Evolutionary conservation across 305 asterid genomes (phyloP).

Genomic region (Nicotiana rustica): DNA sequence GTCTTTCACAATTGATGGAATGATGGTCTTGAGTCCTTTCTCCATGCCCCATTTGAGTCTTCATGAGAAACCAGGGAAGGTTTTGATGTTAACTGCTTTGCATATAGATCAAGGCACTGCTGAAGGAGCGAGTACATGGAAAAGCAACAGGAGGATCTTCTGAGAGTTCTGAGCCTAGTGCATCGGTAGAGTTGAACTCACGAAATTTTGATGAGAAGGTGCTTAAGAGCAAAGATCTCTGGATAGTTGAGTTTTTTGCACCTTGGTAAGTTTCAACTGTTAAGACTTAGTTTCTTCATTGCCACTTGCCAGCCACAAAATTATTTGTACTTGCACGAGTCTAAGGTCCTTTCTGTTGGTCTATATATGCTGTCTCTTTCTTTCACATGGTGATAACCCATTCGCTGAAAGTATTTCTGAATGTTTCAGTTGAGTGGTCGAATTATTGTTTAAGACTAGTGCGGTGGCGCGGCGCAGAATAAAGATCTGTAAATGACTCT

Average conservation of each 20-base stretch:
- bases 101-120: slow-evolving; percentile 68
- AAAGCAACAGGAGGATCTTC: slow-evolving; percentile 85
- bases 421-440: background rate
- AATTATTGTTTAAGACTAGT: background rate
- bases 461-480: background rate
- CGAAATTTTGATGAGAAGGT: slow-evolving; percentile 87
- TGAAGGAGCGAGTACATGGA: slow-evolving; percentile 85
- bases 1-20: background rate
- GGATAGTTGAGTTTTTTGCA: slow-evolving; percentile 97
- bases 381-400: background rate
- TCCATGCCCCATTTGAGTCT: background rate
- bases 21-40: slow-evolving; percentile 25
- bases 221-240: slow-evolving; percentile 86
- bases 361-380: background rate
- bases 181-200: slow-evolving; percentile 83
- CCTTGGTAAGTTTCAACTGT: slow-evolving; percentile 75
- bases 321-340: slow-evolving; percentile 14
- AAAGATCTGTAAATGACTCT: slow-evolving; percentile 12
- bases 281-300: background rate
- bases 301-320: background rate
- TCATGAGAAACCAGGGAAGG: background rate
- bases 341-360: background rate
- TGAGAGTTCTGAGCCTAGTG: slow-evolving; percentile 82
- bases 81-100: slow-evolving; percentile 10
- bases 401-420: no score